These are phyloP conservation scores for Orbilia ellipsospora DNA, from an alignment of 2,329 filamentous ascomycete genomes.

Conservation along the genomic window DNA sequence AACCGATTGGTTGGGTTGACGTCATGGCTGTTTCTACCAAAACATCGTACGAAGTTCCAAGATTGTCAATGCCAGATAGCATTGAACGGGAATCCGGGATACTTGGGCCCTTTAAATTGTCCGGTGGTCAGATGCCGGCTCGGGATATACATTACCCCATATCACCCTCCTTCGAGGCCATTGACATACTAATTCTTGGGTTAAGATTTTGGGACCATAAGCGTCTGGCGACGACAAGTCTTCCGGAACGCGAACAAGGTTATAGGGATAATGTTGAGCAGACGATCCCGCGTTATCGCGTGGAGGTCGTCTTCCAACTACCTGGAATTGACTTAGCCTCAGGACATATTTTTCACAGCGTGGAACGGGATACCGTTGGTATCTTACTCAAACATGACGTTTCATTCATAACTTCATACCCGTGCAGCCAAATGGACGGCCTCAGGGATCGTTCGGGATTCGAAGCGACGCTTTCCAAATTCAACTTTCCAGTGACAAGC, in stretches of 20 bases:
- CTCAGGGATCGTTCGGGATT: constrained; percentile 5
- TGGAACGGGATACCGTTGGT: constrained; percentile 61
- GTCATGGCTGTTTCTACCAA: constrained; percentile 58
- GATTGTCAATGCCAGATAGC: constrained; percentile 71
- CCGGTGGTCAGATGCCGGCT: constrained; percentile 68
- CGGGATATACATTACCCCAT: constrained; percentile 73
- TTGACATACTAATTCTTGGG: constrained; percentile 57
- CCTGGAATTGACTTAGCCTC: constrained; percentile 63
- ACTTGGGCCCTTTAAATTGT: constrained; percentile 67
- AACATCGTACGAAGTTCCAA: constrained; percentile 66
- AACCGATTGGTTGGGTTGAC: constrained; percentile 51
- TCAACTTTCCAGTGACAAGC: constrained; percentile 11
- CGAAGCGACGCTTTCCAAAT: constrained; percentile 12
- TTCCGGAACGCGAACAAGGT: constrained; percentile 26
- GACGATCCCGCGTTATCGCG: constrained; percentile 63
- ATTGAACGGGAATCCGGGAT: constrained; percentile 72
- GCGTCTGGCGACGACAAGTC: background rate
- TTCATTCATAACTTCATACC: constrained; percentile 47
- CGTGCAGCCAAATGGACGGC: constrained; percentile 11
- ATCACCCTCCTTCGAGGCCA: constrained; percentile 68
- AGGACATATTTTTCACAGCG: constrained; percentile 33
- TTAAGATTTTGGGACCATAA: constrained; percentile 64
- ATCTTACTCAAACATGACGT: constrained; percentile 40
- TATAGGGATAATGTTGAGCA: constrained; percentile 64
- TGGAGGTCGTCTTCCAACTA: constrained; percentile 44